Conservation (phyloP, 805 yeast genomes). For the Phaffomyces antillensis region DNA sequence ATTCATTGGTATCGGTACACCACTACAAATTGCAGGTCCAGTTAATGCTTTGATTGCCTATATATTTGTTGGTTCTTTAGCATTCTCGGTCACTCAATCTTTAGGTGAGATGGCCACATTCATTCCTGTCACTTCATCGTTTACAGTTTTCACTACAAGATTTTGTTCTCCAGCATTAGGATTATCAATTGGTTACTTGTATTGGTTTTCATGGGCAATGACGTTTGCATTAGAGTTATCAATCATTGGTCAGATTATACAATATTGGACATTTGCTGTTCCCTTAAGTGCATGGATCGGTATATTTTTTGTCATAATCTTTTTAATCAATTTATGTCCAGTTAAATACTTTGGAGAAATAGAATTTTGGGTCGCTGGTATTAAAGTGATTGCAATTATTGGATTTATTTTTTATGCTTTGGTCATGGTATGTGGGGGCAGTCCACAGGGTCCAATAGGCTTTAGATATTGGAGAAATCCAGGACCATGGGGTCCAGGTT, state of each 20-base stretch:
- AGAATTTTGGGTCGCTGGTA: constrained; percentile 66
- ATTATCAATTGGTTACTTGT: constrained; percentile 64
- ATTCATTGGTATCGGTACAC: constrained; percentile 56
- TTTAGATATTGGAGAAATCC: constrained; percentile 79
- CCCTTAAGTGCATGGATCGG: constrained; percentile 69
- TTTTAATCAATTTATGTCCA: constrained; percentile 52
- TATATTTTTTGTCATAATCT: constrained; percentile 53
- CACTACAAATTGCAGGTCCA: constrained; percentile 59
- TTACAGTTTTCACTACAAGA: constrained; percentile 62
- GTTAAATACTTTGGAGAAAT: constrained; percentile 67
- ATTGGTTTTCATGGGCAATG: constrained; percentile 74
- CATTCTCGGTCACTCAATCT: constrained; percentile 60
- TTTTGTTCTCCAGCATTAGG: constrained; percentile 66
- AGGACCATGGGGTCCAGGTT: constrained; percentile 69
- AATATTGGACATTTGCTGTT: constrained; percentile 62
- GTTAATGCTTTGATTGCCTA: constrained; percentile 60
- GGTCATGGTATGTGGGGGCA: constrained; percentile 72
- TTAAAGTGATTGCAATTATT: constrained; percentile 62
- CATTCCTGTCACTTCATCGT: constrained; percentile 62
- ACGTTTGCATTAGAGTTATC: constrained; percentile 71
- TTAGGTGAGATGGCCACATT: constrained; percentile 79
- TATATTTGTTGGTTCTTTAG: constrained; percentile 60
- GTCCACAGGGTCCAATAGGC: constrained; percentile 61
- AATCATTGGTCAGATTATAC: constrained; percentile 58
- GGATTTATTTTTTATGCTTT: constrained; percentile 64